Conservation (phyloP, 2,329 filamentous ascomycete genomes). For the Aureobasidium sp. region DNA sequence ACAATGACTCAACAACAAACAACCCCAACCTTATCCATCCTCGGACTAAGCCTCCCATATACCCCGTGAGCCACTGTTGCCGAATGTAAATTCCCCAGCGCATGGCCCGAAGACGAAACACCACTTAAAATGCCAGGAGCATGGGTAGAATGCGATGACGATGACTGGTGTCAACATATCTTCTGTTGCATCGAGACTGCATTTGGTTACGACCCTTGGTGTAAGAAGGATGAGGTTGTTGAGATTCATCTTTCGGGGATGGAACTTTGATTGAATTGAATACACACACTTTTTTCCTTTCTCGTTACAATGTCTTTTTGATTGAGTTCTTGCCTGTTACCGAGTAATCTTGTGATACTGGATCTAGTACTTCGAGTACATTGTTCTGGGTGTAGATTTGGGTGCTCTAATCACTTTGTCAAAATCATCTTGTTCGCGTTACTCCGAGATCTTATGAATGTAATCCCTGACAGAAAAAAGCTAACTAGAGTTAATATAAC, state of each 20-base stretch:
- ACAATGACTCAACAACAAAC: background rate
- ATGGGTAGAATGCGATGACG: background rate
- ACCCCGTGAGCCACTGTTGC: background rate
- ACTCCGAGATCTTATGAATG: too few species aligned
- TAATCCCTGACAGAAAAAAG: too few species aligned
- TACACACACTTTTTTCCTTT: too few species aligned
- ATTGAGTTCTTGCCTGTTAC: too few species aligned
- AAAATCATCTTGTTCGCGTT: too few species aligned
- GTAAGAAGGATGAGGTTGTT: background rate
- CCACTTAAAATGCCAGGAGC: background rate
- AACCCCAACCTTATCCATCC: background rate
- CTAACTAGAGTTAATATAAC: too few species aligned
- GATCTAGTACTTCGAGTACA: too few species aligned
- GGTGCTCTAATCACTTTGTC: too few species aligned
- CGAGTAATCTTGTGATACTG: too few species aligned
- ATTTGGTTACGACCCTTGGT: background rate
- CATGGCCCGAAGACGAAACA: background rate
- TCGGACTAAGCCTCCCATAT: background rate
- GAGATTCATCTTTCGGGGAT: background rate
- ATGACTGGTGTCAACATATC: background rate
- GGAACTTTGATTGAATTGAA: background rate
- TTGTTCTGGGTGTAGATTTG: too few species aligned
- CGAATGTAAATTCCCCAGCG: background rate
- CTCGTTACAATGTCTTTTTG: too few species aligned
- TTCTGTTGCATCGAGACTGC: background rate